These are phyloP conservation scores for Albatrellus ellisii DNA, from an alignment of 768 basidiomycete species.

Conservation along the genomic window DNA sequence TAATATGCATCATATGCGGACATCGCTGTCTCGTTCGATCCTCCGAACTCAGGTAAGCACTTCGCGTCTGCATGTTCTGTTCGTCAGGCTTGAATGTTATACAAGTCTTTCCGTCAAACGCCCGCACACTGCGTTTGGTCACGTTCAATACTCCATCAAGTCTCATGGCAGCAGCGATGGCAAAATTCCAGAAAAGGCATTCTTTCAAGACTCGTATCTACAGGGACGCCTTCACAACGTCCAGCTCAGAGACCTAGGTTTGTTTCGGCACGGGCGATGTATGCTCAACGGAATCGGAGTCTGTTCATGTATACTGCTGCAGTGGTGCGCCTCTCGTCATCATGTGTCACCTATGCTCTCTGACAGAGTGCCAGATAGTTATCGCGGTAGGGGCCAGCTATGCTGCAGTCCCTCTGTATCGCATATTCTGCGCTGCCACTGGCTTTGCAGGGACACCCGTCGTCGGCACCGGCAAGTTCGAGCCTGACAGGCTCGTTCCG, in stretches of 20 bases:
- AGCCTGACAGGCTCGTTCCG: slow-evolving; percentile 75
- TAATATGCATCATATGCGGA: no score
- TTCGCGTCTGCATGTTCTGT: no score
- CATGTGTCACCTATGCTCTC: slow-evolving; percentile 3
- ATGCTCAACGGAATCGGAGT: slow-evolving; percentile 52
- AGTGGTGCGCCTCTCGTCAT: slow-evolving; percentile 38
- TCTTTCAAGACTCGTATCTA: not conserved
- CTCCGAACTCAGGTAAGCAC: no score
- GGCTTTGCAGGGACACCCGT: slow-evolving; percentile 94
- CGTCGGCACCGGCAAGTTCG: slow-evolving; percentile 74
- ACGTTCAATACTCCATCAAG: no score
- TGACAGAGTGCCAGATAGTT: slow-evolving; percentile 44
- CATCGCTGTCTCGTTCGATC: no score
- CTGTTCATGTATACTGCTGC: slow-evolving; percentile 79
- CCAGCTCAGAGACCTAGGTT: slow-evolving; percentile 14
- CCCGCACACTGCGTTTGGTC: no score
- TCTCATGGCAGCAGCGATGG: no score
- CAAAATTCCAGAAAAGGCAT: no score
- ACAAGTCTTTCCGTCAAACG: no score
- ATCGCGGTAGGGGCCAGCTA: slow-evolving; percentile 80
- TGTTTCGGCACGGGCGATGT: slow-evolving; percentile 26
- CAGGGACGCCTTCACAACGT: not conserved
- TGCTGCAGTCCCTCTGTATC: slow-evolving; percentile 92
- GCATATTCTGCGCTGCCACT: slow-evolving; percentile 96
- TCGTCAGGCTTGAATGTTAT: no score